Conservation (phyloP, 345 rosid genomes). For the Boechera stricta region DNA sequence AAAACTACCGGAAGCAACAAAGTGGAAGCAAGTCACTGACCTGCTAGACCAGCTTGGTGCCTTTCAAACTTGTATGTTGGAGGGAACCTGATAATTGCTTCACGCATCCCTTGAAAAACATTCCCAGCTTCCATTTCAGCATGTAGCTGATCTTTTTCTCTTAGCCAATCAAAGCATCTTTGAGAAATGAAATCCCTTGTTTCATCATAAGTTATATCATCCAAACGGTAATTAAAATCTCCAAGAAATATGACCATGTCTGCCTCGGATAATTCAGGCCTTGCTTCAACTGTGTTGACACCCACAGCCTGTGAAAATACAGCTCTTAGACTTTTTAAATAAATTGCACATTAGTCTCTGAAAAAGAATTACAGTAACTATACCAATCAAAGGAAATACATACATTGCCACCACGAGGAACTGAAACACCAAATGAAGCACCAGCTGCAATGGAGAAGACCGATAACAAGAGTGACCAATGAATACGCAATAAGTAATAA, state of each 20-base stretch:
- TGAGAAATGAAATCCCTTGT: constrained; percentile 85
- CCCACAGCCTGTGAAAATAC: constrained; percentile 52
- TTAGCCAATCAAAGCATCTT: constrained; percentile 86
- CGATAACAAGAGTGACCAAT: constrained; percentile 77
- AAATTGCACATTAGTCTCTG: constrained; percentile 12
- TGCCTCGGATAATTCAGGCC: constrained; percentile 79
- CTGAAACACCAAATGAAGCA: constrained; percentile 64
- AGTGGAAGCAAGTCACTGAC: constrained; percentile 44
- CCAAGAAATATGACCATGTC: constrained; percentile 84
- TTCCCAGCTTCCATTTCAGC: constrained; percentile 80
- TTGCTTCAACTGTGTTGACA: constrained; percentile 52
- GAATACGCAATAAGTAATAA: constrained; percentile 69
- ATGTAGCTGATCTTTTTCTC: constrained; percentile 80
- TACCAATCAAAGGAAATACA: constrained; percentile 36
- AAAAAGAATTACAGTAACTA: constrained; percentile 31
- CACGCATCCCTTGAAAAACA: constrained; percentile 92
- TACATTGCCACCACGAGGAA: constrained; percentile 67
- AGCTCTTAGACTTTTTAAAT: constrained; percentile 14
- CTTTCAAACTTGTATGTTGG: constrained; percentile 87
- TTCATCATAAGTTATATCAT: constrained; percentile 82
- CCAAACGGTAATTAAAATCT: constrained; percentile 81
- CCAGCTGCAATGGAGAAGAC: constrained; percentile 85
- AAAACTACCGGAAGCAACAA: constrained; percentile 6
- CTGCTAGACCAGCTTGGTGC: constrained; percentile 75
- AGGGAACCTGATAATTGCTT: constrained; percentile 76